A percentile compares a stretch with the other conserved stretches of the same genome.
phyloP scores from a whole-genome alignment of 1,284 basidiomycete genomes.

The Cerioporus squamosus region DNA sequence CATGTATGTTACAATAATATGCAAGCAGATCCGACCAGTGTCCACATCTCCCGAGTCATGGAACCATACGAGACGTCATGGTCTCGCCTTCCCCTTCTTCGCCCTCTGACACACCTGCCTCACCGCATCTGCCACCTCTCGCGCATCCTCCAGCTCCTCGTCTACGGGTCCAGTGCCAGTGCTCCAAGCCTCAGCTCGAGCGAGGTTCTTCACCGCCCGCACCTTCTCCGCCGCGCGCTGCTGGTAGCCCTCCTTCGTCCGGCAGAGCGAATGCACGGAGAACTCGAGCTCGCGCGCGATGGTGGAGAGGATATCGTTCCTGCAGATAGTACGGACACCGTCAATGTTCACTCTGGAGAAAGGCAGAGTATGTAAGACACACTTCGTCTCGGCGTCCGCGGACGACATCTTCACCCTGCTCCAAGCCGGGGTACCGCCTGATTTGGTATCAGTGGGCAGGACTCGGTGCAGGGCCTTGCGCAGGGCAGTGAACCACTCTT shows the following conservation, averaged over 20 bases:
- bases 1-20: too few relatives aligned
- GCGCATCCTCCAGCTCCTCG: slow-evolving; percentile 43
- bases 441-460: slow-evolving; percentile 29
- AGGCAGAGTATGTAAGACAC: too few relatives aligned
- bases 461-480: slow-evolving; percentile 38
- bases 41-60: too few relatives aligned
- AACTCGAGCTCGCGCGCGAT: slow-evolving; percentile 51
- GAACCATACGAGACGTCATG: too few relatives aligned
- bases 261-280: slow-evolving; percentile 45
- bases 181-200: slow-evolving; percentile 31
- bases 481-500: slow-evolving; percentile 34
- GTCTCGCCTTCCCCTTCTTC: not conserved
- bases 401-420: not conserved
- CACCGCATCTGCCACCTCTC: slow-evolving; percentile 42
- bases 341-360: too few relatives aligned
- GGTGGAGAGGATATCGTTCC: slow-evolving; percentile 34
- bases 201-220: slow-evolving; percentile 37
- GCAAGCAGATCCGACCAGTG: too few relatives aligned
- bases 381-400: not conserved
- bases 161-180: slow-evolving; percentile 8
- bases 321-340: not conserved
- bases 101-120: slow-evolving; percentile 23
- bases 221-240: slow-evolving; percentile 35
- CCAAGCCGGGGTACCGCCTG: not conserved
- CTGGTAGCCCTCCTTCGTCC: slow-evolving; percentile 50